A percentile compares a stretch with the other conserved stretches of the same genome.
These are phyloP conservation scores for Eucalyptus shirleyi DNA, from an alignment of 345 rosid species.

Conservation along the genomic window DNA sequence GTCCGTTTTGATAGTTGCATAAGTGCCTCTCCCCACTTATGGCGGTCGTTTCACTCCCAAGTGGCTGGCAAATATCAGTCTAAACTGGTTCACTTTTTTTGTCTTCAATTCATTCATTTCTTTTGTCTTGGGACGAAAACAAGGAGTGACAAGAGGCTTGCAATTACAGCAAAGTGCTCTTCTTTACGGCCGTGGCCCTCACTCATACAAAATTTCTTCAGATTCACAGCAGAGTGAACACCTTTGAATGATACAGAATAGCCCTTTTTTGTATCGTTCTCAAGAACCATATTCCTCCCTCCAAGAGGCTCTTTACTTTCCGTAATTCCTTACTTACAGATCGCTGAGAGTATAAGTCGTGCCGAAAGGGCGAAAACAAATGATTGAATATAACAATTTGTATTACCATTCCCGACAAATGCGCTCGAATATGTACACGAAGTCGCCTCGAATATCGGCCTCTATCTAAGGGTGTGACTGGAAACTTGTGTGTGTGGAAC, in stretches of 20 bases:
- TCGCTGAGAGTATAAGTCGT: neutral
- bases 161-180: slow-evolving; percentile 25
- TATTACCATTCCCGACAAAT: neutral
- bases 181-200: neutral
- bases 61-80: neutral
- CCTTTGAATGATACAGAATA: neutral
- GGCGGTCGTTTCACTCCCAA: neutral
- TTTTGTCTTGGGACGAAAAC: neutral
- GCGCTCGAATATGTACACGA: neutral
- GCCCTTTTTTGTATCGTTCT: neutral
- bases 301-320: neutral
- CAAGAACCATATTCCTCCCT: neutral
- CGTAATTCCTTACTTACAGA: neutral
- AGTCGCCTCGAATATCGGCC: neutral
- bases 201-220: slow-evolving; percentile 7
- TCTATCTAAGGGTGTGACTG: neutral
- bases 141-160: slow-evolving; percentile 12
- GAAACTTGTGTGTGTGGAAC: neutral
- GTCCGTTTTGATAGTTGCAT: neutral
- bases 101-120: neutral
- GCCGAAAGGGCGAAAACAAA: neutral
- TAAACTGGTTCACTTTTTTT: neutral
- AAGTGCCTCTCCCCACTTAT: neutral
- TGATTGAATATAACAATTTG: neutral
- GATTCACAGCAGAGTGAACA: slow-evolving; percentile 12